phyloP scores from a whole-genome alignment of 1,284 basidiomycete genomes.

The Boletus semigastroideus region DNA sequence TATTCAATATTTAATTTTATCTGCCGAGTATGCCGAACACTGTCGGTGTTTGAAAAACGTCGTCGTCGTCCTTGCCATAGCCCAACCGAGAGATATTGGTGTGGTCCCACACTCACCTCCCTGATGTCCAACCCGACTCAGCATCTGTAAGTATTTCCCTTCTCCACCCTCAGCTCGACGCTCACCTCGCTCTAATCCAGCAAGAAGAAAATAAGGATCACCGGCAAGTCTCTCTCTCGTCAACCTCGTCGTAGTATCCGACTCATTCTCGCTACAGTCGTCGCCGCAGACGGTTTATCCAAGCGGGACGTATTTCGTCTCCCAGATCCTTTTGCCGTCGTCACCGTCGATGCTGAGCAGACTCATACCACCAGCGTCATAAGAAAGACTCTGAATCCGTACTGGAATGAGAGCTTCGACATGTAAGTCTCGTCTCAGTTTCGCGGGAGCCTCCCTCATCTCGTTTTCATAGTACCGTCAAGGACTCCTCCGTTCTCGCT shows the following conservation, averaged over 20 bases:
- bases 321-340: constrained; percentile 92
- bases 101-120: not conserved
- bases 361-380: constrained; percentile 91
- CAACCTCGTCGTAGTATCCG: too few species aligned
- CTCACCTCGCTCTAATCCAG: constrained; percentile 34
- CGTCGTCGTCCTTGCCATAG: constrained; percentile 21
- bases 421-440: constrained; percentile 48
- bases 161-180: not conserved
- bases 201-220: constrained; percentile 60
- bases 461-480: constrained; percentile 63
- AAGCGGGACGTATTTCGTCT: constrained; percentile 91
- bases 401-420: constrained; percentile 94
- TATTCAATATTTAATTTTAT: too few species aligned
- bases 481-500: constrained; percentile 87
- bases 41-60: constrained; percentile 33
- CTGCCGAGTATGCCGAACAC: constrained; percentile 22
- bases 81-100: not conserved
- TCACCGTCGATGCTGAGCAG: constrained; percentile 93
- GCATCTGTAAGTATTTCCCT: constrained; percentile 26
- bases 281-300: constrained; percentile 85
- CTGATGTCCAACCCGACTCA: constrained; percentile 27
- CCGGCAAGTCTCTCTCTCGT: constrained; percentile 40
- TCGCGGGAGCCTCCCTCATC: not conserved
- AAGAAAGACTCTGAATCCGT: constrained; percentile 88
- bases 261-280: constrained; percentile 50